Base-by-base conservation (phyloP, 116 monocot species). In the Phalaenopsis hybrid region DNA sequence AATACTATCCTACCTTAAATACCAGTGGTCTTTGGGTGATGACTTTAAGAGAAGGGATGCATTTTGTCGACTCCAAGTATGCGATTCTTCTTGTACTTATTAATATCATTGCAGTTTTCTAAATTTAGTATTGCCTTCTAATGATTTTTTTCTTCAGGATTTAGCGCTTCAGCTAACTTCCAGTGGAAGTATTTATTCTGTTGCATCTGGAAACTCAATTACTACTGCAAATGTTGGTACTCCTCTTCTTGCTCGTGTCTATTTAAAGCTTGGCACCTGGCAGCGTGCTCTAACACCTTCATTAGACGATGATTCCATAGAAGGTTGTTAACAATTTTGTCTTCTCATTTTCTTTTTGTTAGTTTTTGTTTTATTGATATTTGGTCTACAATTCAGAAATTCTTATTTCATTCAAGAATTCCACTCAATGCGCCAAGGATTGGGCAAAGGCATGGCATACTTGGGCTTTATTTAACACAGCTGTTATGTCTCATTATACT, bases 401-500 rank as follows among this genome's bases (percentile, higher is more conserved):
- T 41, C 92, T 93, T 70, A 70, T 79, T 34, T 92, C 95, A 45
- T 92, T 90, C 83, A 91, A 85, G 80, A 99, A 92, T 78, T 92
- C 98, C 17, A 99, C 98, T 67, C 79, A 88, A 8, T 90, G 82
- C 89, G 89, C 95, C 7, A 89, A 86, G 55, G 87, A 92, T 76
- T 95, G 92, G 93, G 95, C 91, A 49, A 99, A 92, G 80, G 98
- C 98, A 55, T 99, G 98, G 98, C 98, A 99, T 78, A 92, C 89
- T 17, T 99, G 98, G 98, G 95, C 98, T 57, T 91, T 99, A 68
- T 99, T 93, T 82, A 99, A 95, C 84, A 99, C 98, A 44, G 93
- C 93, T 59, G 98, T 95, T 25, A 91, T 99, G 95, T 90, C 93
- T 77, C 98, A 93, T 84, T 93, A 95, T 69, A 95, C 98, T 70